Conservation (phyloP, 345 rosid genomes). For the Aquilaria yunnanensis region DNA sequence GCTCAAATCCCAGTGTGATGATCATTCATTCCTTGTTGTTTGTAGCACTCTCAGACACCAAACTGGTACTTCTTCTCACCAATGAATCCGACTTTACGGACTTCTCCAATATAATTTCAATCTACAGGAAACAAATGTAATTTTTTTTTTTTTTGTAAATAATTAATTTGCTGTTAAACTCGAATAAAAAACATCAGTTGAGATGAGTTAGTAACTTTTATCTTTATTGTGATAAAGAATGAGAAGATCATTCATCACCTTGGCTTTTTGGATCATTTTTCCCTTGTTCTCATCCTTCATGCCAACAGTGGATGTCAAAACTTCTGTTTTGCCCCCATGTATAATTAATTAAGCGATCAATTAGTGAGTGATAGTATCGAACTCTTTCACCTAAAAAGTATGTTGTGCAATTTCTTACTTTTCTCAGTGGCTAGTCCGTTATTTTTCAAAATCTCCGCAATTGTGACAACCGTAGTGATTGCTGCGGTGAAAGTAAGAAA, state of each 20-base stretch:
- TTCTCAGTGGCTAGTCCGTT: constrained; percentile 84
- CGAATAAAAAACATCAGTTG: too few species aligned
- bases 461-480: constrained; percentile 69
- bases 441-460: constrained; percentile 91
- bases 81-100: constrained; percentile 67
- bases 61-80: constrained; percentile 33
- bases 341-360: neutral
- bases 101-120: constrained; percentile 70
- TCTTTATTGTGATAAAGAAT: too few species aligned
- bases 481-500: constrained; percentile 25
- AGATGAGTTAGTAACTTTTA: too few species aligned
- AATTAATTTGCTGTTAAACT: too few species aligned
- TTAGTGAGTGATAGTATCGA: neutral
- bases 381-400: neutral
- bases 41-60: constrained; percentile 14
- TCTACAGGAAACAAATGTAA: constrained; percentile 23
- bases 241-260: constrained; percentile 31
- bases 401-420: constrained; percentile 35
- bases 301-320: constrained; percentile 77
- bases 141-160: too few species aligned
- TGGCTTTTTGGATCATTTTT: constrained; percentile 72
- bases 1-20: too few species aligned
- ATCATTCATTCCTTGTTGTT: constrained; percentile 29
- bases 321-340: constrained; percentile 34
- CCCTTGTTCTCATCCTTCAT: constrained; percentile 88